Evolutionary conservation across 1,284 basidiomycete genomes (phyloP), one percentile per base, ranked within the genome.

Genomic region (Trichosporon ovoides): DNA sequence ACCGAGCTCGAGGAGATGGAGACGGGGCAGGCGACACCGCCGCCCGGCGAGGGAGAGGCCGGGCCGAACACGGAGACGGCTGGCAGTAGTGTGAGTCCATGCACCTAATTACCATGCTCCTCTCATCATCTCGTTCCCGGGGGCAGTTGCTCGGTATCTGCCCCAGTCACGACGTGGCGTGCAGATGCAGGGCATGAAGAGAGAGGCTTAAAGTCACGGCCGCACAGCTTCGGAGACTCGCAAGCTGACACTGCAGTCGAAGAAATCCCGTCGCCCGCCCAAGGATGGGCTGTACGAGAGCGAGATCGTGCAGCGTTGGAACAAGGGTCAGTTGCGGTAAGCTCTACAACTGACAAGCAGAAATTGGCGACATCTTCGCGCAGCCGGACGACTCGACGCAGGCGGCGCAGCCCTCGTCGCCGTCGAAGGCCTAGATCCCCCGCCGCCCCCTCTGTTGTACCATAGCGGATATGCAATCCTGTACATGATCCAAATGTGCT

Each of bases 231-330:
- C 35, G 35, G 3, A 37, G 3, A 13, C 35, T 13, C 35, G 12
- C 13, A n/a, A 48, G 52, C 55, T 57, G 52, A 57, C 38, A 13
- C 4, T 38, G 53, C 57, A 38, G 24, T 43, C 34, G 20, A 28
- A 38, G 31, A 54, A 46, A 31, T 19, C 46, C 28, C 22, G 28
- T 28, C 38, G 46, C n/a, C 28, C 28, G 28, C 28, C 35, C 49
- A 64, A 40, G 56, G 46, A 38, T 13, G 48, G 48, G 16, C 58
- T 73, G 59, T 66, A 64, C 55, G 74, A 75, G 37, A 56, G 48
- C 20, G 68, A 69, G 1, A 68, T 71, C 19, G 74, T 75, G 16
- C 62, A 59, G 11, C 63, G 70, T 53, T 75, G 74, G 74, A 74
- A 74, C 52, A 20, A 48, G 7, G 66, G 74, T 73, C 48, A 46